Base-by-base conservation (phyloP, 345 rosid species). In the Boechera divaricarpa region DNA sequence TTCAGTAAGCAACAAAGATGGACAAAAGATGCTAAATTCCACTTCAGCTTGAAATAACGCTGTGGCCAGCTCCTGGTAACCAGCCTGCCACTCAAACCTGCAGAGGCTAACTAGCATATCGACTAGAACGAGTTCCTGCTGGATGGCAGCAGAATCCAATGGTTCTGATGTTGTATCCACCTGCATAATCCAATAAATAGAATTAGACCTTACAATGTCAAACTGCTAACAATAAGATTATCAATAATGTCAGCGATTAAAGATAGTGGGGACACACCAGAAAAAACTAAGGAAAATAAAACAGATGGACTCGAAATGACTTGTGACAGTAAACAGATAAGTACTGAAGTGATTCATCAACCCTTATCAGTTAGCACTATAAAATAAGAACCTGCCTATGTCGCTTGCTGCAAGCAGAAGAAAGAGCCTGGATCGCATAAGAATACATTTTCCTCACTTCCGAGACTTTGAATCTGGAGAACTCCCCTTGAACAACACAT, bases 21-120 rank as follows among this genome's bases (percentile, higher is more conserved):
- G 99, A 69, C 86, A 88, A 82, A 95, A 95, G 83, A 92, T 71
- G 76, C 89, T 85, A 80, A 83, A 95, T 68, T 95, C 99, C 65
- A 95, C 86, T 86, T 92, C 91, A 24, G 99, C 97, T 85, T 95
- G 99, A 72, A 95, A 83, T 73, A 95, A 80, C 32, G 94, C 91
- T 58, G 98, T 92, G 75, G 98, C 89, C 80, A 92, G 75, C 80
- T 92, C 99, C 77, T 76, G 87, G 83, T 90, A 87, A 53, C 99
- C 98, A 70, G 96, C 88, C 82, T 95, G 98, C 96, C 97, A 92
- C 83, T 92, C 98, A 68, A 95, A 86, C 82, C 97, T 86, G 83
- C 99, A 92, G 75, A 95, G 93, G 77, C 88, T 83, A 69, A 87
- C 79, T 83, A 95, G 91, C 85, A 95, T 85, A 82, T 92, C 94